phyloP scores from a whole-genome alignment of 352 stramenopile species.

The Pythium grandisporangium region DNA sequence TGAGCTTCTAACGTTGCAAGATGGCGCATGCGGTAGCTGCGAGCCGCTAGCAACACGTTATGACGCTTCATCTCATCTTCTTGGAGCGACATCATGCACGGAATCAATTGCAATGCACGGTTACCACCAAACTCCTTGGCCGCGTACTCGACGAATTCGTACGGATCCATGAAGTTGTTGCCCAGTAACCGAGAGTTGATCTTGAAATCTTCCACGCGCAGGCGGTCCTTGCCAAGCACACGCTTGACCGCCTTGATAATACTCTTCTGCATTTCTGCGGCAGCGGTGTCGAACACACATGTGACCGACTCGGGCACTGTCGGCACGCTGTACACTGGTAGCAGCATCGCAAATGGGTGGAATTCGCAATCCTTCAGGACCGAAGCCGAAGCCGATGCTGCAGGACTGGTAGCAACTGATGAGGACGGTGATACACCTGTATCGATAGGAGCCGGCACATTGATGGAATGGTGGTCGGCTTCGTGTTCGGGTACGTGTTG shows the following conservation, averaged over 20 bases:
- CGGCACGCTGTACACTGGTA: conserved; percentile 34
- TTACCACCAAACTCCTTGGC: conserved; percentile 46
- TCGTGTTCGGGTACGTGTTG: too few species aligned
- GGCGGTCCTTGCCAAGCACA: conserved; percentile 47
- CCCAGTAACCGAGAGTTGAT: conserved; percentile 68
- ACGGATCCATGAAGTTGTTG: conserved; percentile 71
- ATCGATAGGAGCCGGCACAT: too few species aligned
- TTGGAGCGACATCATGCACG: conserved; percentile 58
- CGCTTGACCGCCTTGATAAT: conserved; percentile 67
- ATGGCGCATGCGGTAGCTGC: conserved; percentile 39
- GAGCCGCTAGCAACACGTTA: conserved; percentile 34
- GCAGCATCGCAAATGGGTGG: conserved; percentile 40
- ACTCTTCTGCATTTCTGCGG: conserved; percentile 58
- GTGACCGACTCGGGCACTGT: conserved; percentile 36
- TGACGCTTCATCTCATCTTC: conserved; percentile 47
- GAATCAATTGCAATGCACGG: conserved; percentile 49
- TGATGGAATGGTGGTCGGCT: too few species aligned
- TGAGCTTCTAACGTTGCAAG: conserved; percentile 24
- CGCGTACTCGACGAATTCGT: conserved; percentile 59
- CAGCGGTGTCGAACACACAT: conserved; percentile 51
- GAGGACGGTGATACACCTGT: not conserved
- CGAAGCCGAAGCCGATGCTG: not conserved
- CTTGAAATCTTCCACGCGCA: conserved; percentile 68
- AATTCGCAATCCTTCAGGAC: conserved; percentile 11
- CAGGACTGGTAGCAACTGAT: conserved; percentile 1